Evolutionary conservation across 2,329 filamentous ascomycete species (phyloP).

Genomic region (Didymellaceae sp.): DNA sequence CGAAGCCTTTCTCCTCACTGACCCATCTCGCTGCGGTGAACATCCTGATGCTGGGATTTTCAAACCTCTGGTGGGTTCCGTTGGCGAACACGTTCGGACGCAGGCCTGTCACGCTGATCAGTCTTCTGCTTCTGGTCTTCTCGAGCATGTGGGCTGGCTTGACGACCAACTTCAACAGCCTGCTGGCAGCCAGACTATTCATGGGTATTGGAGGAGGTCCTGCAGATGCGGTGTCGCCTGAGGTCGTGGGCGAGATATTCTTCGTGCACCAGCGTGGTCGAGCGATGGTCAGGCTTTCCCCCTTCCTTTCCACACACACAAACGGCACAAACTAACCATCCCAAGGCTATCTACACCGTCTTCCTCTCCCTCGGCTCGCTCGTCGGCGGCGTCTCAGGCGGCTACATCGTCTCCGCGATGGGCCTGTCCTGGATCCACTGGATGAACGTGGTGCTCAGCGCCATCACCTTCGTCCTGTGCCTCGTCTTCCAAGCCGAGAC

Average conservation of each 20-base stretch:
- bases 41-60: constrained; percentile 47
- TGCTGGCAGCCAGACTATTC: constrained; percentile 48
- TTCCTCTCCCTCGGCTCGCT: constrained; percentile 49
- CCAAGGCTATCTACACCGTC: constrained; percentile 51
- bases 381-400: constrained; percentile 49
- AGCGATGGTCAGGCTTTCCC: constrained; percentile 41
- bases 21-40: constrained; percentile 50
- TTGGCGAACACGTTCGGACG: constrained; percentile 51
- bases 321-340: background rate
- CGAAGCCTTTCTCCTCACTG: constrained; percentile 40
- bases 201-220: constrained; percentile 49
- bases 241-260: constrained; percentile 52
- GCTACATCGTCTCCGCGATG: constrained; percentile 48
- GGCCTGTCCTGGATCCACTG: constrained; percentile 52
- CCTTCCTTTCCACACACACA: background rate
- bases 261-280: constrained; percentile 52
- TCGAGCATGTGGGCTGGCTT: constrained; percentile 51
- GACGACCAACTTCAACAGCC: constrained; percentile 44
- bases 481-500: constrained; percentile 52
- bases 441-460: constrained; percentile 48
- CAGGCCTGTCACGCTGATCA: constrained; percentile 46
- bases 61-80: constrained; percentile 53
- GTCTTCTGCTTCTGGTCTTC: constrained; percentile 43
- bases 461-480: constrained; percentile 40
- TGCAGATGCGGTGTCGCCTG: constrained; percentile 50